These are phyloP conservation scores for Kwoniella sp. DNA, from an alignment of 768 basidiomycete genomes.

Conservation along the genomic window DNA sequence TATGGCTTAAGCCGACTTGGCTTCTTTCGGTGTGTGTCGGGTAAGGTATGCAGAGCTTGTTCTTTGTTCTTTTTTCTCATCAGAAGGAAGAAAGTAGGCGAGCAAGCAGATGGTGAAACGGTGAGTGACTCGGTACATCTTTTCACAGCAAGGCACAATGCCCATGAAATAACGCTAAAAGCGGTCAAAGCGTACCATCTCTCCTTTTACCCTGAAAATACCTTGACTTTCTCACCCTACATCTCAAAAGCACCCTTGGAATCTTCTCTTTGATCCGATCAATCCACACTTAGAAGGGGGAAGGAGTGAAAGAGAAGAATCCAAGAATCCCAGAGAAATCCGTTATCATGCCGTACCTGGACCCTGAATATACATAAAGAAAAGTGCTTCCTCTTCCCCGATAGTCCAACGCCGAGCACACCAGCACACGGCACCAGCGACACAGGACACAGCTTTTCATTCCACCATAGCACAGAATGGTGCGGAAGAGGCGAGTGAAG, in stretches of 20 bases:
- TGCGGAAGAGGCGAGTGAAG: no score
- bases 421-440: background rate
- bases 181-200: background rate
- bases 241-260: background rate
- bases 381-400: no score
- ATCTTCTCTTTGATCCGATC: background rate
- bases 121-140: background rate
- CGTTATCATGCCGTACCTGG: background rate
- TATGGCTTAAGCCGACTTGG: conserved; percentile 3
- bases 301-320: background rate
- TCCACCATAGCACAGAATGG: no score
- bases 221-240: background rate
- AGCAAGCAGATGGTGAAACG: background rate
- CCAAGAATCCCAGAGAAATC: background rate
- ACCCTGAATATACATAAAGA: background rate
- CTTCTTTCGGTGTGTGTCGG: background rate
- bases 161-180: background rate
- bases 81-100: no score
- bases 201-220: background rate
- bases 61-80: no score
- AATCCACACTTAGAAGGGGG: no score
- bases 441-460: background rate
- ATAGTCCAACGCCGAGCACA: no score
- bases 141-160: background rate
- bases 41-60: no score